These are phyloP conservation scores for Avena insularis DNA, from an alignment of 176 grass and related monocot genomes.

Conservation along the genomic window DNA sequence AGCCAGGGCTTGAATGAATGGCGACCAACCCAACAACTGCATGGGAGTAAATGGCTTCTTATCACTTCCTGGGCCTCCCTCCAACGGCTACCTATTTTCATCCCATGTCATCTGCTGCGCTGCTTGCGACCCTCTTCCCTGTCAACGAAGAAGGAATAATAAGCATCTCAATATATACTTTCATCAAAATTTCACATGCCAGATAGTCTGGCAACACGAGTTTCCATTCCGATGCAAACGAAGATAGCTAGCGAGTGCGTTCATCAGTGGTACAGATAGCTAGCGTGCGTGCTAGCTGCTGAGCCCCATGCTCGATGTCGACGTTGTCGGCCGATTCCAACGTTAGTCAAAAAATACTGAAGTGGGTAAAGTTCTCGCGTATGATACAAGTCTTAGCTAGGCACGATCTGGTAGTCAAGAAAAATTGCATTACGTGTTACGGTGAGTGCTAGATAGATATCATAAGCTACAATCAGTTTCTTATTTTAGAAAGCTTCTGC, in stretches of 20 bases:
- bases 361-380: too few relatives aligned
- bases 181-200: background rate
- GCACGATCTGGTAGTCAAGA: too few relatives aligned
- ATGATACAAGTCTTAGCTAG: too few relatives aligned
- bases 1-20: slow-evolving; percentile 13
- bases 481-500: too few relatives aligned
- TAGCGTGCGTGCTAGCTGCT: too few relatives aligned
- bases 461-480: too few relatives aligned
- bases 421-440: too few relatives aligned
- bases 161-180: background rate
- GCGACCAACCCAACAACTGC: background rate
- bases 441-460: too few relatives aligned
- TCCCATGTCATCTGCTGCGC: background rate
- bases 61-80: background rate
- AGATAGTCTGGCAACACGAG: background rate
- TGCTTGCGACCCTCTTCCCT: background rate
- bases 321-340: too few relatives aligned
- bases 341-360: background rate
- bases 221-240: background rate
- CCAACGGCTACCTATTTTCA: slow-evolving; percentile 39
- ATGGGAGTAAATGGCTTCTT: slow-evolving; percentile 38
- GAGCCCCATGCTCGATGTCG: too few relatives aligned
- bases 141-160: background rate
- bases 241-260: too few relatives aligned
- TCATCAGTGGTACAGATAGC: too few relatives aligned